Conservation (phyloP, 768 basidiomycete genomes). For the Trametes maxima region DNA sequence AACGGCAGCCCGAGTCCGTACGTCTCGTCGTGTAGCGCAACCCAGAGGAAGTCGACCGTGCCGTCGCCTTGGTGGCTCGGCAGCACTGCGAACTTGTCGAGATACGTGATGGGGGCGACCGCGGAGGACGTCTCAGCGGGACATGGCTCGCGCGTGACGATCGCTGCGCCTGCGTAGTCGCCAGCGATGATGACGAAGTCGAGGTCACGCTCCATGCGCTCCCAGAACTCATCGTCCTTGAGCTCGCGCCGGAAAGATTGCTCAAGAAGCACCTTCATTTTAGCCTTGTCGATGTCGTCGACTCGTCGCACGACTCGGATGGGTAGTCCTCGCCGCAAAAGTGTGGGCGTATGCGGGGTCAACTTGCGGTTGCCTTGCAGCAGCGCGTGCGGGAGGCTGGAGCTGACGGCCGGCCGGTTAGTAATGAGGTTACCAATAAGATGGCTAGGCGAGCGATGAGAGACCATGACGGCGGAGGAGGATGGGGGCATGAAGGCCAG, state of each 20-base stretch:
- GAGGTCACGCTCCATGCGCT: slow-evolving; percentile 70
- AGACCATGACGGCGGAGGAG: slow-evolving; percentile 95
- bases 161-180: slow-evolving; percentile 92
- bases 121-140: slow-evolving; percentile 33
- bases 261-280: slow-evolving; percentile 83
- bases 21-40: slow-evolving; percentile 96
- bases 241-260: slow-evolving; percentile 80
- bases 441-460: slow-evolving; percentile 92
- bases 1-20: slow-evolving; percentile 94
- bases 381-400: slow-evolving; percentile 91
- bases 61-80: slow-evolving; percentile 97
- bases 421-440: slow-evolving; percentile 98
- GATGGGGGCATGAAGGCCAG: slow-evolving; percentile 90
- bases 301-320: slow-evolving; percentile 77
- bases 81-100: slow-evolving; percentile 98
- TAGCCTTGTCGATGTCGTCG: slow-evolving; percentile 70
- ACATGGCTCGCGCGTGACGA: slow-evolving; percentile 70
- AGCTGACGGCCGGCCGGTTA: slow-evolving; percentile 95
- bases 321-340: slow-evolving; percentile 86
- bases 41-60: slow-evolving; percentile 99
- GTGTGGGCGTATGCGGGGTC: slow-evolving; percentile 89
- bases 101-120: slow-evolving; percentile 71
- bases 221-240: slow-evolving; percentile 74
- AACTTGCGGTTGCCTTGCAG: slow-evolving; percentile 85
- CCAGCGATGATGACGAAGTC: slow-evolving; percentile 95